Evolutionary conservation across 2,329 filamentous ascomycete species (phyloP), one percentile per base, ranked within the genome.

Genomic region (Aspergillus calidoustus): DNA sequence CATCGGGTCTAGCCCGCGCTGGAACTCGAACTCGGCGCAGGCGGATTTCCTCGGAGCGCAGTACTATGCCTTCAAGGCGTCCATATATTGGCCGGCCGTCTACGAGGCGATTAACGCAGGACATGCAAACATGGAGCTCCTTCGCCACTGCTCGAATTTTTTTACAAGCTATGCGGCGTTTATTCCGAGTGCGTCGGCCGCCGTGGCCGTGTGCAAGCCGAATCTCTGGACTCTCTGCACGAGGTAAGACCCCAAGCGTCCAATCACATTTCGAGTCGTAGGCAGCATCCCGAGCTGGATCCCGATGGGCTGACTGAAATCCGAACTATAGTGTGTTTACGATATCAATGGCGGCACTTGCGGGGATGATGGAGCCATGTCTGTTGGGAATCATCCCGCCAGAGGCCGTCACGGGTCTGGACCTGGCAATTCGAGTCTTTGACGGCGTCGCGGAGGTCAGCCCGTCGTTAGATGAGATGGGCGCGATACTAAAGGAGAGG

Each of bases 151-250:
- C 41, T 3, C 7, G 7, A 41, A n/a, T 9, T 59, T 59, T 38
- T 48, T 59, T 31, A 22, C 11, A 4, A 23, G 13, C 9, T 59
- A 59, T n/a, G 48, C 25, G 2, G 49, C 23, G 7, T 59, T 59
- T 25, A 17, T 47, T 3, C 44, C 8, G 7, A 54, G 49, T 11
- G 57, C 49, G 2, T 38, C 57, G 5, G 9, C 6, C 0, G n/a
- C 49, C 5, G 49, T 59, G 4, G 5, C 5, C 3, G 22, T 59
- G 0, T 59, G 57, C 11, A 54, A 31, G 41, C 57, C 57, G 23
- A 59, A 59, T 54, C 15, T 17, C 7, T 59, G 57, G 57, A 59
- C 49, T 22, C 34, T 59, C 22, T 59, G 34, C 43, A 34, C 57
- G 31, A 59, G 56, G 56, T 59, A 17, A 7, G 54, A 19, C 19